Evolutionary conservation across 768 basidiomycete genomes (phyloP).

Genomic region (Tephrocybe sp.): DNA sequence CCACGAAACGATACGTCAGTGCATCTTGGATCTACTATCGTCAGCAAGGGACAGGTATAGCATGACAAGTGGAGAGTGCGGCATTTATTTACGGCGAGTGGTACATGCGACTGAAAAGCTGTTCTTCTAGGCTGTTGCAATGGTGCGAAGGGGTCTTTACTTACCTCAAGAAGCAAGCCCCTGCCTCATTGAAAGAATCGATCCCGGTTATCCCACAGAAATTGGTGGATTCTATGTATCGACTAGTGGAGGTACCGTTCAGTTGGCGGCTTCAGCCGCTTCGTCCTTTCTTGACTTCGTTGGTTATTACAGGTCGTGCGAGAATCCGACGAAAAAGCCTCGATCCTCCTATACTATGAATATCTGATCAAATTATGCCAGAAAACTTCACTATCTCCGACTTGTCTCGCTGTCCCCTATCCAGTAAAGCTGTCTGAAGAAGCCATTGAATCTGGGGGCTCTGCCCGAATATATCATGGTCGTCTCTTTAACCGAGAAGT

Average conservation of each 20-base stretch:
- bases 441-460: conserved; percentile 12
- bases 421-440: neutral
- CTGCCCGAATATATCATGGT: conserved; percentile 19
- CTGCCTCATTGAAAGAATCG: neutral
- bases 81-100: neutral
- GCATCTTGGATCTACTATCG: conserved; percentile 1
- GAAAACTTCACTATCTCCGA: conserved; percentile 4
- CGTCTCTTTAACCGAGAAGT: conserved; percentile 8
- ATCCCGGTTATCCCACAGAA: neutral
- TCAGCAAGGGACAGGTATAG: neutral
- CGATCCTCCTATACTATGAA: conserved; percentile 7
- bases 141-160: conserved; percentile 14
- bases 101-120: neutral
- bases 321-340: conserved; percentile 6
- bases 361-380: conserved; percentile 13
- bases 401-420: conserved; percentile 2
- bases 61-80: conserved; percentile 7
- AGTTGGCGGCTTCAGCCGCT: no score
- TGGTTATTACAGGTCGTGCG: conserved; percentile 7
- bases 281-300: no score
- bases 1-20: conserved; percentile 5
- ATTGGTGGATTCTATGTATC: conserved; percentile 12
- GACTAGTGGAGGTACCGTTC: conserved; percentile 13
- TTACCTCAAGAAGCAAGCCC: neutral
- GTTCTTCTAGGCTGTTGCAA: neutral